Percentiles rank a stretch among this genome's conserved stretches.
These are phyloP conservation scores for Aspergillus sp. DNA, from an alignment of 2,329 filamentous ascomycete species.

Conservation along the genomic window DNA sequence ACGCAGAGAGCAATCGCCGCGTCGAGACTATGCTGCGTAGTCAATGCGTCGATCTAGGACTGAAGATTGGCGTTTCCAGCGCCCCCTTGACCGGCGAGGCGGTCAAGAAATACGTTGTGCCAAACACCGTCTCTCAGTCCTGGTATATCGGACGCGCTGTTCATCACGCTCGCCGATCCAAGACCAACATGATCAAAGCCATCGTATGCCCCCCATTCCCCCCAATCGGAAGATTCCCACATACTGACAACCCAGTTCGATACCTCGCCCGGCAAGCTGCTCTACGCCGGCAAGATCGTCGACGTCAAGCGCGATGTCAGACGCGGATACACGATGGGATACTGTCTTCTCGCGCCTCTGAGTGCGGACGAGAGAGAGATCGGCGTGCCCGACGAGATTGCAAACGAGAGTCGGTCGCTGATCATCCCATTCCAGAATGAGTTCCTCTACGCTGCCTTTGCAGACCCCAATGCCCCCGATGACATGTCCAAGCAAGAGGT, in stretches of 20 bases:
- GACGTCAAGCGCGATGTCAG: conserved; percentile 40
- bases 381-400: conserved; percentile 7
- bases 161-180: conserved; percentile 23
- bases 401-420: not conserved
- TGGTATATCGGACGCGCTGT: conserved; percentile 32
- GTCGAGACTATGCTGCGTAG: conserved; percentile 19
- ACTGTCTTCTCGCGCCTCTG: conserved; percentile 27
- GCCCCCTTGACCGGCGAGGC: conserved; percentile 22
- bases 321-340: conserved; percentile 41
- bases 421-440: conserved; percentile 30
- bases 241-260: conserved; percentile 20
- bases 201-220: conserved; percentile 23
- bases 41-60: not conserved
- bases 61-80: conserved; percentile 19
- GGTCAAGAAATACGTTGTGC: conserved; percentile 26
- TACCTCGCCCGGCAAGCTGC: conserved; percentile 32
- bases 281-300: conserved; percentile 48
- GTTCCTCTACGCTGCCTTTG: conserved; percentile 26
- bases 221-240: not conserved
- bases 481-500: conserved; percentile 8
- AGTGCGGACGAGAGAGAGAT: conserved; percentile 7
- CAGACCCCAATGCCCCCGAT: not conserved
- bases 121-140: conserved; percentile 30
- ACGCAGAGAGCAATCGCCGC: conserved; percentile 24
- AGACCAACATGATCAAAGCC: conserved; percentile 39